These are phyloP conservation scores for Zymoseptoria pseudotritici DNA, from an alignment of 2,329 filamentous ascomycete species.

Conservation along the genomic window DNA sequence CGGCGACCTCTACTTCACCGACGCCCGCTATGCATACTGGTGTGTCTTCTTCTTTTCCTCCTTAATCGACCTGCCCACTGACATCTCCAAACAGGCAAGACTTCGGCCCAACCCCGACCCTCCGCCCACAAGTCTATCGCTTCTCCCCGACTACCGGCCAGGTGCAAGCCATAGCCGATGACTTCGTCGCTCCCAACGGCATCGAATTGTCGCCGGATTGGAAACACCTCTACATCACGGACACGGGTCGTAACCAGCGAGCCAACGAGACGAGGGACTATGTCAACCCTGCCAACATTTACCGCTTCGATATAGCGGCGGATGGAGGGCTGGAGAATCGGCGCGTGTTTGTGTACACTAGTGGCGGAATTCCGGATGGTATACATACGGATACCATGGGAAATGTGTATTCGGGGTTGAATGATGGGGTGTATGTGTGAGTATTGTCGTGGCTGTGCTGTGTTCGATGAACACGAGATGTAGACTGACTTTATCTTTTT, in stretches of 20 bases:
- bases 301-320: conserved; percentile 34
- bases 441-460: conserved; percentile 1
- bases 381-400: conserved; percentile 46
- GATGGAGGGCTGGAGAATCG: conserved; percentile 30
- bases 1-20: conserved; percentile 55
- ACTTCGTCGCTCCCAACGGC: conserved; percentile 50
- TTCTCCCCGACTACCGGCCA: conserved; percentile 46
- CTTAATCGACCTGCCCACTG: not conserved
- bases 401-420: conserved; percentile 48
- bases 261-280: conserved; percentile 25
- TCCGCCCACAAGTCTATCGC: conserved; percentile 54
- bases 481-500: not conserved
- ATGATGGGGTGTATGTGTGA: conserved; percentile 46
- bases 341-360: conserved; percentile 49
- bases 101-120: conserved; percentile 46
- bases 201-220: conserved; percentile 51
- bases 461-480: not conserved
- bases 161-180: conserved; percentile 51
- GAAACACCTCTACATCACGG: conserved; percentile 47
- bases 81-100: conserved; percentile 9
- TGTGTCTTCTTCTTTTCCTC: conserved; percentile 33
- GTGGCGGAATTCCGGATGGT: conserved; percentile 52
- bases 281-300: conserved; percentile 36
- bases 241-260: conserved; percentile 40
- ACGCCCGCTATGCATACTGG: conserved; percentile 50